Evolutionary conservation across 2,329 filamentous ascomycete species (phyloP).

Genomic region (Phyllachora maydis): DNA sequence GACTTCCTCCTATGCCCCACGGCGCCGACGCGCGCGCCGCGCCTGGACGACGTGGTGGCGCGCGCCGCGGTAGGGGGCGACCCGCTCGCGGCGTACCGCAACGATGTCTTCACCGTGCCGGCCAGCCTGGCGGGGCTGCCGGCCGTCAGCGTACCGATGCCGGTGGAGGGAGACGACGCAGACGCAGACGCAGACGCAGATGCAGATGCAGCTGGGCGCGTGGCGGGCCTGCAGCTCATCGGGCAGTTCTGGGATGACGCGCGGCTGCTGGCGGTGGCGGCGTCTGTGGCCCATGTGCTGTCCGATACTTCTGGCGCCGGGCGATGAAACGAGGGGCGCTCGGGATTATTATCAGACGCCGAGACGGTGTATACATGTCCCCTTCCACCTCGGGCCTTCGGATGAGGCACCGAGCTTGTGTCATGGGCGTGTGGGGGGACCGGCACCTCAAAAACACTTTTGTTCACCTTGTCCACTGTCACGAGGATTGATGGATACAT

Average conservation of each 20-base stretch:
- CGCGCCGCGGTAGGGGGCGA: too few species aligned
- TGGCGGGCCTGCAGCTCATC: constrained; percentile 51
- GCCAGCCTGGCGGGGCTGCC: constrained; percentile 83
- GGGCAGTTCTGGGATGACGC: constrained; percentile 67
- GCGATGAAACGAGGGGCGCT: too few species aligned
- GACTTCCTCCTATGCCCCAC: constrained; percentile 82
- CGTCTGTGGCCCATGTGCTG: constrained; percentile 11
- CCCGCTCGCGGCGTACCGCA: constrained; percentile 67
- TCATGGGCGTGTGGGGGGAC: too few species aligned
- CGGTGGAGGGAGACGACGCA: constrained; percentile 10
- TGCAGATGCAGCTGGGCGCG: constrained; percentile 12
- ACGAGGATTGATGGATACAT: too few species aligned
- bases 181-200: too few species aligned
- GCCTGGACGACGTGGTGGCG: constrained; percentile 23
- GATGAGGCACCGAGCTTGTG: too few species aligned
- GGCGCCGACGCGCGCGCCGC: constrained; percentile 37
- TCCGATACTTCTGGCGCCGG: too few species aligned
- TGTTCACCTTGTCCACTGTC: too few species aligned
- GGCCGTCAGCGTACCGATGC: constrained; percentile 62
- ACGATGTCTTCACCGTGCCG: constrained; percentile 90
- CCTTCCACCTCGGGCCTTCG: too few species aligned
- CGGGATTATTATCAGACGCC: too few species aligned
- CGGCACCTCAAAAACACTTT: too few species aligned
- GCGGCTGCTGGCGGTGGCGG: constrained; percentile 36
- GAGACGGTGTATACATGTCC: too few species aligned